Percentiles rank a stretch among this genome's conserved stretches.
phyloP scores from a whole-genome alignment of 1,284 basidiomycete genomes.

The Sparassis latifolia region DNA sequence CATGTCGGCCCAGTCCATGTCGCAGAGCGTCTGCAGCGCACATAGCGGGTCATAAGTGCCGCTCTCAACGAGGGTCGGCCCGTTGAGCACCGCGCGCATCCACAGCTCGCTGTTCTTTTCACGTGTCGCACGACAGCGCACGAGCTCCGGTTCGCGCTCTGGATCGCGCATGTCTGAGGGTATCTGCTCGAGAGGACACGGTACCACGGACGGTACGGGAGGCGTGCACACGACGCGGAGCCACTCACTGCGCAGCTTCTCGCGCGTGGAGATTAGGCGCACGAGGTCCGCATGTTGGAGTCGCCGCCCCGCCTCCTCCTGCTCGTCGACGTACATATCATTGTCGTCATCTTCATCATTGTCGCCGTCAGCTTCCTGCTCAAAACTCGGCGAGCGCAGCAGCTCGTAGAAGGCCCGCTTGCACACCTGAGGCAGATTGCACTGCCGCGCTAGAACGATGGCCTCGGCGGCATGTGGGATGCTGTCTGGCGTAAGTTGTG shows the following conservation, averaged over 20 bases:
- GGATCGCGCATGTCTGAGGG: background rate
- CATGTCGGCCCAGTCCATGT: slow-evolving; percentile 23
- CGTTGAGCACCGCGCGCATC: slow-evolving; percentile 16
- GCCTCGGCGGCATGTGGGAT: slow-evolving; percentile 23
- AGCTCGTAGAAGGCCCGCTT: slow-evolving; percentile 35
- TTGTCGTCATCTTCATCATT: slow-evolving; percentile 1
- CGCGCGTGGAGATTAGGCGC: slow-evolving; percentile 16
- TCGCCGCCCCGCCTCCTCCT: slow-evolving; percentile 4
- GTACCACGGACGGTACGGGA: slow-evolving; percentile 13
- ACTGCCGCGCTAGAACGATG: slow-evolving; percentile 24
- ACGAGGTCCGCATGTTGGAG: slow-evolving; percentile 15
- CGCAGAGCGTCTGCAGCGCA: slow-evolving; percentile 24
- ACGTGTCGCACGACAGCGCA: slow-evolving; percentile 9
- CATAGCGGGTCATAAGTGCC: slow-evolving; percentile 27
- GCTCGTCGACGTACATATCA: slow-evolving; percentile 5
- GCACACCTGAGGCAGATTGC: slow-evolving; percentile 23
- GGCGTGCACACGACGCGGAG: slow-evolving; percentile 13
- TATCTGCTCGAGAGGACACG: slow-evolving; percentile 14
- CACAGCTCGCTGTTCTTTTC: slow-evolving; percentile 10
- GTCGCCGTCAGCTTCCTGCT: slow-evolving; percentile 13
- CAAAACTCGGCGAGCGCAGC: slow-evolving; percentile 21
- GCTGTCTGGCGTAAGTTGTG: slow-evolving; percentile 8
- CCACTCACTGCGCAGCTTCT: slow-evolving; percentile 20
- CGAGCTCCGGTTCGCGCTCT: slow-evolving; percentile 5
- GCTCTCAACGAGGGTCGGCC: slow-evolving; percentile 18